Percentiles rank a stretch among this genome's conserved stretches.
phyloP scores from a whole-genome alignment of 768 basidiomycete genomes.

The Tylopilus cervinicoccineus region DNA sequence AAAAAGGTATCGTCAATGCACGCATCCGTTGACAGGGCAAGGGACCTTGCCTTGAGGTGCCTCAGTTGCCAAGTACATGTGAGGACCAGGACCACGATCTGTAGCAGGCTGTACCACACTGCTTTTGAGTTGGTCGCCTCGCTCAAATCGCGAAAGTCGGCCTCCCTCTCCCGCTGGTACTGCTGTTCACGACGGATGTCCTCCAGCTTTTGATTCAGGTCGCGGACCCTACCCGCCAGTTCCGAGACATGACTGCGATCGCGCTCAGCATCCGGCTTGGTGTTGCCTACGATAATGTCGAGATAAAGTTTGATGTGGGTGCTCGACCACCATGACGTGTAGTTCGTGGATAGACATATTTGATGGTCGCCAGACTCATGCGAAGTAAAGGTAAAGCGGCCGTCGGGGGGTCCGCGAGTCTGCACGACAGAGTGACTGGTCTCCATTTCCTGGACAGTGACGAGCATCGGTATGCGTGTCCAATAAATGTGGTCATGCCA shows the following conservation, averaged over 20 bases:
- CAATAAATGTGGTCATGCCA: conserved; percentile 7
- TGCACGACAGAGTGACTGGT: conserved; percentile 78
- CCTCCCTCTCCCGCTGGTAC: conserved; percentile 94
- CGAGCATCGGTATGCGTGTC: background rate
- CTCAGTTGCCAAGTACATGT: conserved; percentile 93
- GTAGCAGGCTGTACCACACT: conserved; percentile 90
- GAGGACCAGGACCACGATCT: conserved; percentile 77
- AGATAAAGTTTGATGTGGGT: conserved; percentile 93
- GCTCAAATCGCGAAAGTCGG: conserved; percentile 83
- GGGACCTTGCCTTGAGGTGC: conserved; percentile 71
- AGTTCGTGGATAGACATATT: conserved; percentile 93
- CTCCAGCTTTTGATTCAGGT: conserved; percentile 90
- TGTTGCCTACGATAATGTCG: conserved; percentile 87
- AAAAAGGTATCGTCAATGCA: conserved; percentile 1
- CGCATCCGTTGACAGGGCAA: background rate
- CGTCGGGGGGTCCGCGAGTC: conserved; percentile 86
- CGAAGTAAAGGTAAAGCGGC: conserved; percentile 96
- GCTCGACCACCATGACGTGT: conserved; percentile 81
- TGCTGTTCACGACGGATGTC: conserved; percentile 94
- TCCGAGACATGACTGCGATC: conserved; percentile 84
- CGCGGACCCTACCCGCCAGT: conserved; percentile 78
- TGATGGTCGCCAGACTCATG: conserved; percentile 96
- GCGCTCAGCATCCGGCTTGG: conserved; percentile 81
- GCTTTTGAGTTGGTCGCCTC: conserved; percentile 89
- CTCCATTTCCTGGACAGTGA: conserved; percentile 68